These are phyloP conservation scores for Stylosanthes scabra DNA, from an alignment of 331 rosid genomes.

Conservation along the genomic window DNA sequence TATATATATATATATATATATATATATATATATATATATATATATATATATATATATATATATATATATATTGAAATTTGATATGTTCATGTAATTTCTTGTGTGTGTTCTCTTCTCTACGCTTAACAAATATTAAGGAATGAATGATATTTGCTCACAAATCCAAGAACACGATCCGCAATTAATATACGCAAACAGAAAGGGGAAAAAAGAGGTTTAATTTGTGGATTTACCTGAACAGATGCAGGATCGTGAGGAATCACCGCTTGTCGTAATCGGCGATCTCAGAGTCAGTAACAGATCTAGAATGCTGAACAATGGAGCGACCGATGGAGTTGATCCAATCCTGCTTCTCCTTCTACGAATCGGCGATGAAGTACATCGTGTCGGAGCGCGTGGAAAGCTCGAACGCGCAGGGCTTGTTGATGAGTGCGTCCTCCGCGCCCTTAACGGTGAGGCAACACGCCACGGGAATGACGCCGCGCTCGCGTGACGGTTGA, in stretches of 20 bases:
- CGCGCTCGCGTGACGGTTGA: slow-evolving; percentile 61
- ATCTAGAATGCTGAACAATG: slow-evolving; percentile 75
- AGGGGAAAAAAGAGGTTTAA: too few species aligned
- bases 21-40: too few species aligned
- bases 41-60: too few species aligned
- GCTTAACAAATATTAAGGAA: too few species aligned
- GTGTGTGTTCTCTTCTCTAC: too few species aligned
- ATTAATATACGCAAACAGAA: slow-evolving; percentile 33
- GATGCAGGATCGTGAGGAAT: too few species aligned
- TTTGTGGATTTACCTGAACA: too few species aligned
- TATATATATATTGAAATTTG: too few species aligned
- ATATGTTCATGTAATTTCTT: too few species aligned
- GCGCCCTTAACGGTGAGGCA: slow-evolving; percentile 85
- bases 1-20: too few species aligned
- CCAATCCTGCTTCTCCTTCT: slow-evolving; percentile 92
- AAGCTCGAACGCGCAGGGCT: slow-evolving; percentile 73
- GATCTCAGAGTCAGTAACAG: slow-evolving; percentile 75
- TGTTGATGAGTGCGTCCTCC: slow-evolving; percentile 66
- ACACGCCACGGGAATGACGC: slow-evolving; percentile 63
- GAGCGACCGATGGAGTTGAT: slow-evolving; percentile 86
- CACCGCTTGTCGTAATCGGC: slow-evolving; percentile 68
- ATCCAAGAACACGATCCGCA: slow-evolving; percentile 2
- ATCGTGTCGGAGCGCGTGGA: slow-evolving; percentile 66
- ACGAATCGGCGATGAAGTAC: slow-evolving; percentile 84
- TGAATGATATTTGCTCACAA: too few species aligned